These are phyloP conservation scores for Clonostachys byssicola DNA, from an alignment of 2,329 filamentous ascomycete genomes.

Conservation along the genomic window DNA sequence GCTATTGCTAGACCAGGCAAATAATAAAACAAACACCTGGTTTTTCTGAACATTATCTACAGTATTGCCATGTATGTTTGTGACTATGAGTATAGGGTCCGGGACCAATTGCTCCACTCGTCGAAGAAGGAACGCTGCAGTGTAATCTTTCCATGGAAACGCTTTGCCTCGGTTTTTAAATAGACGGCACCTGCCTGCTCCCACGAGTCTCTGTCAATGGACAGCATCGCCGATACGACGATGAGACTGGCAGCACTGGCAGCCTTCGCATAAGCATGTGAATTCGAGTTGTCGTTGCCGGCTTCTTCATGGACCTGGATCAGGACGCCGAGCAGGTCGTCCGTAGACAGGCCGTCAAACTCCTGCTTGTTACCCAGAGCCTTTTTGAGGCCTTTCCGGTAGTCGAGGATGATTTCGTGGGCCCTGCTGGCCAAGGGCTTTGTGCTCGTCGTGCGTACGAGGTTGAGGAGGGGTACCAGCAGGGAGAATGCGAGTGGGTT, in stretches of 20 bases:
- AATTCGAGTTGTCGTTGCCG: conserved; percentile 55
- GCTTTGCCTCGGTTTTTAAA: conserved; percentile 50
- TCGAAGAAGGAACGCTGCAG: conserved; percentile 64
- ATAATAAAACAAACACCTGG: too few relatives aligned
- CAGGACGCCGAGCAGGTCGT: conserved; percentile 54
- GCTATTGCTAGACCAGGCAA: too few relatives aligned
- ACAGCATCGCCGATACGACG: conserved; percentile 58
- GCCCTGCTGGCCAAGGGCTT: conserved; percentile 74
- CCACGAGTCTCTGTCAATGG: conserved; percentile 45
- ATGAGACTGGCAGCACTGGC: conserved; percentile 71
- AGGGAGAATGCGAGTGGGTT: conserved; percentile 65
- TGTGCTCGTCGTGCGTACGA: conserved; percentile 71
- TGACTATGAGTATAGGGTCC: conserved; percentile 23
- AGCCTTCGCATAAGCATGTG: conserved; percentile 69
- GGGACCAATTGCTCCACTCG: conserved; percentile 73
- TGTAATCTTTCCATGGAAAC: conserved; percentile 53
- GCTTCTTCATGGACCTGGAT: conserved; percentile 66
- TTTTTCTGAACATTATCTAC: too few relatives aligned
- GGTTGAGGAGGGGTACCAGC: conserved; percentile 70
- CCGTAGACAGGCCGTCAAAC: conserved; percentile 28
- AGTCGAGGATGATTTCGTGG: conserved; percentile 66
- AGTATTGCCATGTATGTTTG: too few relatives aligned
- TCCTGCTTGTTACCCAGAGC: conserved; percentile 26
- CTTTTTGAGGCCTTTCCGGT: conserved; percentile 65
- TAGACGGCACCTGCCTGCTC: conserved; percentile 60